Conservation (phyloP, 1,284 basidiomycete species). For the Cryptococcus floricola region DNA sequence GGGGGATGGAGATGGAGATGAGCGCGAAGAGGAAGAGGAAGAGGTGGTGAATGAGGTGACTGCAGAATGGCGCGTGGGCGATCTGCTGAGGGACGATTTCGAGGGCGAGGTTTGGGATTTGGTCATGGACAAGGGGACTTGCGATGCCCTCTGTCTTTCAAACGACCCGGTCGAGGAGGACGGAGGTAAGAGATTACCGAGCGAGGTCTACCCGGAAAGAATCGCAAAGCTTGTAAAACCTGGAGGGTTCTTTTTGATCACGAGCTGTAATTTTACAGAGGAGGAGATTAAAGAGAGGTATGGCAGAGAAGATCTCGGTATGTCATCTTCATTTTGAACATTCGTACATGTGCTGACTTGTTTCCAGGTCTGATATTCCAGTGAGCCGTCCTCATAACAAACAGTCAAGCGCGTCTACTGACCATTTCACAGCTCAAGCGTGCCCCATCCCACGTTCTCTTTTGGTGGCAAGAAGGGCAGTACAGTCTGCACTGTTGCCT, state of each 20-base stretch:
- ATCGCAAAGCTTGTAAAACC: slow-evolving; percentile 37
- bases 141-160: slow-evolving; percentile 45
- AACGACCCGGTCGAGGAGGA: slow-evolving; percentile 32
- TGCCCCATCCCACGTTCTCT: slow-evolving; percentile 46
- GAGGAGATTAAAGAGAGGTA: slow-evolving; percentile 45
- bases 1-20: no score
- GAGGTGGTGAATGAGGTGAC: slow-evolving; percentile 36
- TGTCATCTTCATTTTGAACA: slow-evolving; percentile 1
- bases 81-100: slow-evolving; percentile 39
- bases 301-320: slow-evolving; percentile 35
- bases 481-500: slow-evolving; percentile 48
- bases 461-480: slow-evolving; percentile 47
- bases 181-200: slow-evolving; percentile 32
- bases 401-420: not conserved
- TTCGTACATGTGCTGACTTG: not conserved
- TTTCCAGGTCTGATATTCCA: slow-evolving; percentile 34
- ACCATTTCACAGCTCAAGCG: slow-evolving; percentile 35
- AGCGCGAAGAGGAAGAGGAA: slow-evolving; percentile 31
- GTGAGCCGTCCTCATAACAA: slow-evolving; percentile 19
- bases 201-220: slow-evolving; percentile 44
- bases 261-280: slow-evolving; percentile 51
- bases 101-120: slow-evolving; percentile 44
- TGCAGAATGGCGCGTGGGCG: slow-evolving; percentile 39
- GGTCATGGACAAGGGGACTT: slow-evolving; percentile 50
- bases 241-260: slow-evolving; percentile 49